Base-by-base conservation (phyloP, 78 protist genomes). In the Cavenderia fasciculata region DNA sequence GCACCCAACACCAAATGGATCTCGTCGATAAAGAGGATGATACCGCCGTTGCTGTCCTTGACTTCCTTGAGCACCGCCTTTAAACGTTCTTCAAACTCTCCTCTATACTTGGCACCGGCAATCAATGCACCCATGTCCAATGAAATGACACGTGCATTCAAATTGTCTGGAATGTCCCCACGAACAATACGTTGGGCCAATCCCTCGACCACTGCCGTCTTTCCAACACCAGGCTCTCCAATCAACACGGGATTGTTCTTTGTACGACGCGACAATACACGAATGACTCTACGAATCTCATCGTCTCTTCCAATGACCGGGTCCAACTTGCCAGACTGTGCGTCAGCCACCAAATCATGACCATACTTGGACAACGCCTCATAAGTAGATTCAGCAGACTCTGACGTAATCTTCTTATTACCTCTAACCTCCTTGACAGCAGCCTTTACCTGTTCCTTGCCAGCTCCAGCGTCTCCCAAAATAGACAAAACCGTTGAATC, bases 291-390 rank as follows among this genome's bases (percentile, higher is more conserved):
- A 2, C 99, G 87, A 52, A 98, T 94, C 74, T 98, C 99, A 46
- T 97, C 99, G 59, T 98, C 99, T 18, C 99, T 87, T 16, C 97
- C 99, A 46, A 99, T 96, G 65, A 98, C 99, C 10, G 99, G 99
- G 90, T 99, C 99, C 4, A 98, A 96, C 74, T 95, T 87, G 11
- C 99, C 99, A 63, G 27, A 36, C 44, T 52, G 71, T 21, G 88
- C 93, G n/a, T 57, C 49, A 36, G 79, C 93, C 2, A 77, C 74
- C 33, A 87, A 43, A 74, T 87, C 93, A 8, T 87, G 73, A 12
- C 86, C 71, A 74, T 87, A 87, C 31, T 87, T 87, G 43, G 73
- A 70, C 44, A 87, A 74, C 25, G 85, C 86, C 34, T 95, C 97
- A 74, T 72, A 93, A 21, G 86, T 76, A 5, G 86, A 72, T 31